Conservation (phyloP, 768 basidiomycete species). For the Ephemerocybe angulata region DNA sequence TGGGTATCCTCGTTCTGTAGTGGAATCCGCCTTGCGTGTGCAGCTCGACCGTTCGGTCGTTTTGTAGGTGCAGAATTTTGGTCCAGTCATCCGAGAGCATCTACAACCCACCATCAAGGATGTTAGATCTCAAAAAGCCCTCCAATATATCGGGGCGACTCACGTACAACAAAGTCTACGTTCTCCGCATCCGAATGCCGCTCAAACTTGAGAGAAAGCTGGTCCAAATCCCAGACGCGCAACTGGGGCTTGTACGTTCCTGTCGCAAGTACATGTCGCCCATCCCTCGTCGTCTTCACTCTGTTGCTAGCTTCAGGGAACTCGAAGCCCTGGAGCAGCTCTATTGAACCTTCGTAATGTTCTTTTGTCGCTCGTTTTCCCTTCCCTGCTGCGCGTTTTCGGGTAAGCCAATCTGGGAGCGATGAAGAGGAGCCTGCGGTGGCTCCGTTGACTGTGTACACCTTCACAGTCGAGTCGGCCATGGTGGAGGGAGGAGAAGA, state of each 20-base stretch:
- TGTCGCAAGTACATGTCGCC: constrained; percentile 88
- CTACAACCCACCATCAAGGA: constrained; percentile 1
- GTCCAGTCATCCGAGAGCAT: constrained; percentile 8
- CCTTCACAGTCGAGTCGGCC: constrained; percentile 51
- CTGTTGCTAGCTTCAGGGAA: constrained; percentile 95
- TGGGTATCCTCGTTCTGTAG: constrained; percentile 90
- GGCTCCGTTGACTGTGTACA: constrained; percentile 96
- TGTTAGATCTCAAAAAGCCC: not conserved
- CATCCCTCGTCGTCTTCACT: constrained; percentile 87
- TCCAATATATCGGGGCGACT: constrained; percentile 28
- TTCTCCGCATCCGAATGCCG: constrained; percentile 95
- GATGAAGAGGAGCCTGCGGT: constrained; percentile 83
- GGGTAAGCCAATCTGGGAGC: constrained; percentile 90
- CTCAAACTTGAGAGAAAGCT: constrained; percentile 92
- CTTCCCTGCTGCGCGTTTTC: constrained; percentile 63
- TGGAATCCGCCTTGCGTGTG: constrained; percentile 94
- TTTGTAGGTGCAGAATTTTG: constrained; percentile 66
- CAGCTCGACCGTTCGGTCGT: constrained; percentile 89
- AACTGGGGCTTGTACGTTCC: constrained; percentile 98
- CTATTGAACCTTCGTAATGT: constrained; percentile 78
- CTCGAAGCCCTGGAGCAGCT: constrained; percentile 93
- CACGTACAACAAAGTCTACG: constrained; percentile 94
- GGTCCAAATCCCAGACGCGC: constrained; percentile 91
- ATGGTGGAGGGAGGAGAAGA: constrained; percentile 11
- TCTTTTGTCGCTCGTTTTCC: constrained; percentile 66